A percentile compares a stretch with the other conserved stretches of the same genome.
These are phyloP conservation scores for Orychophragmus violaceus DNA, from an alignment of 345 rosid species.

Conservation along the genomic window DNA sequence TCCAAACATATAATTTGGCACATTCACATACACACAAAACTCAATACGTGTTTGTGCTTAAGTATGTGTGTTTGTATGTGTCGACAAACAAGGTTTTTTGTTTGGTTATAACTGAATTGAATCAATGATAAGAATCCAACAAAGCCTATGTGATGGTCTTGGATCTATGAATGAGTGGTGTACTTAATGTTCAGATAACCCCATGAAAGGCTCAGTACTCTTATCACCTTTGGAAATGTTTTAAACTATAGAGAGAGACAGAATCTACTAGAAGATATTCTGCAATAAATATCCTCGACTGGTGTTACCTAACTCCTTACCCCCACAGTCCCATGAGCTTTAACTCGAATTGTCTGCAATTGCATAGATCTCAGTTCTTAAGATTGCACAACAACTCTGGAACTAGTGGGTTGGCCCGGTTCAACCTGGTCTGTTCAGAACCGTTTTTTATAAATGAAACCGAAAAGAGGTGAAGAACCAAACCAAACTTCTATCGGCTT, in stretches of 20 bases:
- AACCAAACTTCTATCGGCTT: neutral
- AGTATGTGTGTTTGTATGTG: neutral
- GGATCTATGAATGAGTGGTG: conserved; percentile 8
- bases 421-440: neutral
- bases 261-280: conserved; percentile 13
- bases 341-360: conserved; percentile 6
- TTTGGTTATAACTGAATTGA: conserved; percentile 14
- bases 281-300: conserved; percentile 12
- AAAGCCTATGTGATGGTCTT: conserved; percentile 15
- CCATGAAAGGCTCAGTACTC: conserved; percentile 5
- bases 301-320: conserved; percentile 11
- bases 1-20: conserved; percentile 19
- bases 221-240: neutral
- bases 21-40: conserved; percentile 8
- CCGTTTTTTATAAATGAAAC: neutral
- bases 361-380: neutral
- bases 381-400: neutral
- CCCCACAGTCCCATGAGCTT: conserved; percentile 8
- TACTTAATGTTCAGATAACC: conserved; percentile 15
- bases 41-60: conserved; percentile 1
- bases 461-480: neutral
- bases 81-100: conserved; percentile 8
- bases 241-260: neutral
- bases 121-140: conserved; percentile 16
- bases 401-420: neutral